Evolutionary conservation across 257 asterid genomes (phyloP).

Genomic region (Orobanche coerulescens): DNA sequence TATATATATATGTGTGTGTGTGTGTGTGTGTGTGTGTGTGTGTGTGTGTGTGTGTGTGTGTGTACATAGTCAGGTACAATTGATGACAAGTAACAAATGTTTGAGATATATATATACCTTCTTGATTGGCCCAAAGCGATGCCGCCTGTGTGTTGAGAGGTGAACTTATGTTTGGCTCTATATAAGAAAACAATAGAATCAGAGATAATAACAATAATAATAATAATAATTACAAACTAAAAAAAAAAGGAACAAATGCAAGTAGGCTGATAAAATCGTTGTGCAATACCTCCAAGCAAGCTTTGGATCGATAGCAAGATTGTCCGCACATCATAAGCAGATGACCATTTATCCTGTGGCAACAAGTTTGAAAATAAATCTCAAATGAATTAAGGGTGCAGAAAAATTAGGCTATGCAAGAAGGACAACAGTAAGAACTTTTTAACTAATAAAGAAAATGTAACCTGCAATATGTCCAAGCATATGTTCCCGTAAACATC

Average conservation of each 20-base stretch:
- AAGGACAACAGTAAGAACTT: not conserved
- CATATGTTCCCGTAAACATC: conserved; percentile 81
- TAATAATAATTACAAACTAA: not conserved
- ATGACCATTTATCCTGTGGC: conserved; percentile 83
- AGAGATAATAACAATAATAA: not conserved
- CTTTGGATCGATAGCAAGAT: conserved; percentile 83
- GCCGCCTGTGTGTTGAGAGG: conserved; percentile 93
- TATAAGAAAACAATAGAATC: conserved; percentile 5
- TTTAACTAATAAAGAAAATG: not conserved
- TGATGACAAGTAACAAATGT: not conserved
- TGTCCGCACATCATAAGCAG: conserved; percentile 97
- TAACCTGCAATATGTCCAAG: conserved; percentile 86
- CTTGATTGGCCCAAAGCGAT: conserved; percentile 81
- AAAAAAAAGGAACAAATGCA: too few relatives aligned
- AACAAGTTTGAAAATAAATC: not conserved
- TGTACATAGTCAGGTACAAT: too few relatives aligned
- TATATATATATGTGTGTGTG: too few relatives aligned
- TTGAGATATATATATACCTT: conserved; percentile 31
- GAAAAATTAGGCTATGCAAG: not conserved
- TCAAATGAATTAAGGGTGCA: not conserved
- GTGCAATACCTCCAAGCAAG: conserved; percentile 73
- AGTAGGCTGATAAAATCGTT: not conserved
- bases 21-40: too few relatives aligned
- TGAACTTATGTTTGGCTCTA: conserved; percentile 86
- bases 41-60: too few relatives aligned